Percentiles rank a stretch among this genome's conserved stretches.
phyloP scores from a whole-genome alignment of 139 green algal genomes.

The Picochlorum sp. region DNA sequence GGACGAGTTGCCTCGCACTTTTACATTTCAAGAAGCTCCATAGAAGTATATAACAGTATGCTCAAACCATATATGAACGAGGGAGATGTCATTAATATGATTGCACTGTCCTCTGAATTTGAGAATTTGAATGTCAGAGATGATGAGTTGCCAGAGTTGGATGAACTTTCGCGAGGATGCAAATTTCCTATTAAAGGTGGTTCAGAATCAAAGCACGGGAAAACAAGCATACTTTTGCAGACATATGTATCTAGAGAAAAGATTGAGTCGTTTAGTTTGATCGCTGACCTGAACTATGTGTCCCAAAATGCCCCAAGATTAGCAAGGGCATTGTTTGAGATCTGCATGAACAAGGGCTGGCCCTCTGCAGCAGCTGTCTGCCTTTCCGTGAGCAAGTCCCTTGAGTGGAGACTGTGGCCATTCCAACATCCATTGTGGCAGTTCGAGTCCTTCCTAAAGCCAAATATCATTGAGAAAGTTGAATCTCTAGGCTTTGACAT shows the following conservation, averaged over 20 bases:
- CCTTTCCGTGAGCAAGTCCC: conserved; percentile 54
- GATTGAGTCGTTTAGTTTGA: conserved; percentile 83
- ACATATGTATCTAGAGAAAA: conserved; percentile 70
- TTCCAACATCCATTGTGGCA: conserved; percentile 85
- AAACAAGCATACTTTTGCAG: conserved; percentile 86
- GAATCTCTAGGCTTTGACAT: conserved; percentile 64
- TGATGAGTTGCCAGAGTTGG: conserved; percentile 91
- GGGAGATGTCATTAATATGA: conserved; percentile 67
- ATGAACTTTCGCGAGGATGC: conserved; percentile 52
- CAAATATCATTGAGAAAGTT: conserved; percentile 80
- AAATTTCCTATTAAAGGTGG: conserved; percentile 65
- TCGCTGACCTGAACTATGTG: conserved; percentile 91
- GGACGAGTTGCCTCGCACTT: conserved; percentile 86
- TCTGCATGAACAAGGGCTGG: conserved; percentile 71
- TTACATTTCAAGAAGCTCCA: conserved; percentile 77
- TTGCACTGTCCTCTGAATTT: conserved; percentile 84
- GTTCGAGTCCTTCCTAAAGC: conserved; percentile 57
- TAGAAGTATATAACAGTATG: conserved; percentile 78
- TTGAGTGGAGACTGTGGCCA: conserved; percentile 84
- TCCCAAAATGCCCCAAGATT: conserved; percentile 80
- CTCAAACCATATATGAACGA: conserved; percentile 76
- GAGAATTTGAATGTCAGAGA: conserved; percentile 89
- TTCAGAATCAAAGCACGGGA: conserved; percentile 77
- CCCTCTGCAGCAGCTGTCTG: conserved; percentile 43
- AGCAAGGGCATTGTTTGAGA: conserved; percentile 88